A percentile compares a stretch with the other conserved stretches of the same genome.
Conservation (phyloP, 352 stramenopile species). For the Globisporangium cylindrosporum region DNA sequence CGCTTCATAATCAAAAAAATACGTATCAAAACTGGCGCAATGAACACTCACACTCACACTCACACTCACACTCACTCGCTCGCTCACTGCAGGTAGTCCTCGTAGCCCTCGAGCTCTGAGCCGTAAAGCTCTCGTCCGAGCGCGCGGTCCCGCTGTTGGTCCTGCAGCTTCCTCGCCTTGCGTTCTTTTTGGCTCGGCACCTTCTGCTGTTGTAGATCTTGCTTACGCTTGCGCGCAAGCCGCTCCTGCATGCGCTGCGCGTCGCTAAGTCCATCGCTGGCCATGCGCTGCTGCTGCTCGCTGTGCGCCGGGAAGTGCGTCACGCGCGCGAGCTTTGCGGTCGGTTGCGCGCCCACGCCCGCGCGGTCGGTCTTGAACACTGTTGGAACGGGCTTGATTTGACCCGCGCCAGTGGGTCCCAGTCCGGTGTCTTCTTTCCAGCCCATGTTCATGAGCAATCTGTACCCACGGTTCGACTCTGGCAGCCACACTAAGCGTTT, state of each 20-base stretch:
- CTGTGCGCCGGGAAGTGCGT: conserved; percentile 42
- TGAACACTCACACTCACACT: too few species aligned
- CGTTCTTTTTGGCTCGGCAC: conserved; percentile 23
- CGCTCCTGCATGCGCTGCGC: conserved; percentile 40
- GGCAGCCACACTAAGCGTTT: conserved; percentile 47
- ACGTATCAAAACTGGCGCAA: background rate
- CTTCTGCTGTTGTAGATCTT: conserved; percentile 20
- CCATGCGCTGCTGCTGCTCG: conserved; percentile 29
- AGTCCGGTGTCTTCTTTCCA: conserved; percentile 47
- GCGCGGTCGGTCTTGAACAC: conserved; percentile 53
- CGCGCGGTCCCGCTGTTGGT: conserved; percentile 36
- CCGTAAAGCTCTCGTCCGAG: conserved; percentile 49
- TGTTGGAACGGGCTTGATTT: conserved; percentile 44
- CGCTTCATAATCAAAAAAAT: conserved; percentile 1
- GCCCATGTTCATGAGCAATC: conserved; percentile 57
- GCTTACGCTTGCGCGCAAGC: conserved; percentile 47
- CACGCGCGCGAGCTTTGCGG: conserved; percentile 27
- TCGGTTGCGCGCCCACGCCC: conserved; percentile 33
- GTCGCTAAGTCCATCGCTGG: conserved; percentile 31
- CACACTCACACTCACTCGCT: too few species aligned
- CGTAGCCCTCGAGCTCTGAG: conserved; percentile 52
- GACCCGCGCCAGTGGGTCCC: conserved; percentile 30
- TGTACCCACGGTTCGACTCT: conserved; percentile 63
- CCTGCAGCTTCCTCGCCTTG: conserved; percentile 38
- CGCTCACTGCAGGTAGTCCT: conserved; percentile 41